phyloP scores from a whole-genome alignment of 2,329 filamentous ascomycete genomes.

The Penicillium brasilianum region DNA sequence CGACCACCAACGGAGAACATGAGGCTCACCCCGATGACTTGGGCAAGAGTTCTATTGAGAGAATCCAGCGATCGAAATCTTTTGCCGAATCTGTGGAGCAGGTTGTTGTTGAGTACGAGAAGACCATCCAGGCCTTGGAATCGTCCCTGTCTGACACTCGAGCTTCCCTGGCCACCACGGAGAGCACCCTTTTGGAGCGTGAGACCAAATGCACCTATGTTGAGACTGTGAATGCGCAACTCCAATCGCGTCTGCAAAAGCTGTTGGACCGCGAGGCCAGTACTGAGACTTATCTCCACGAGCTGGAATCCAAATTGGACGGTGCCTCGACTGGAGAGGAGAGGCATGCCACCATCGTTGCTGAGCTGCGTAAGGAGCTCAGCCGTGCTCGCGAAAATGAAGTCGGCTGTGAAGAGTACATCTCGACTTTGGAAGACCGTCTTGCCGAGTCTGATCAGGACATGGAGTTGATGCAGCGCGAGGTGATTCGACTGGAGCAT shows the following conservation, averaged over 20 bases:
- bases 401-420: conserved; percentile 90
- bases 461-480: conserved; percentile 93
- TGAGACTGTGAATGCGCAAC: conserved; percentile 88
- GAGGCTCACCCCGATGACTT: conserved; percentile 61
- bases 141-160: conserved; percentile 88
- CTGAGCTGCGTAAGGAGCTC: conserved; percentile 90
- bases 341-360: conserved; percentile 82
- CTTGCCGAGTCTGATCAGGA: conserved; percentile 96
- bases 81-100: conserved; percentile 96
- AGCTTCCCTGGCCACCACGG: conserved; percentile 78
- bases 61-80: conserved; percentile 90
- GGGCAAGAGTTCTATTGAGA: conserved; percentile 79
- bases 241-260: conserved; percentile 90
- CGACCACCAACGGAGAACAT: conserved; percentile 51
- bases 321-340: conserved; percentile 91
- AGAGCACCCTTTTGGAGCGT: conserved; percentile 86
- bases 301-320: conserved; percentile 87
- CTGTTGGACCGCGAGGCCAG: conserved; percentile 87
- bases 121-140: conserved; percentile 93
- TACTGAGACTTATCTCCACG: conserved; percentile 90
- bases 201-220: conserved; percentile 92
- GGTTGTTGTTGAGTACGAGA: conserved; percentile 96
- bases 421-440: conserved; percentile 92
- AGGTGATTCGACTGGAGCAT: conserved; percentile 91
- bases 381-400: conserved; percentile 87